Conservation (phyloP, 768 basidiomycete species). For the Mycena belliarum region DNA sequence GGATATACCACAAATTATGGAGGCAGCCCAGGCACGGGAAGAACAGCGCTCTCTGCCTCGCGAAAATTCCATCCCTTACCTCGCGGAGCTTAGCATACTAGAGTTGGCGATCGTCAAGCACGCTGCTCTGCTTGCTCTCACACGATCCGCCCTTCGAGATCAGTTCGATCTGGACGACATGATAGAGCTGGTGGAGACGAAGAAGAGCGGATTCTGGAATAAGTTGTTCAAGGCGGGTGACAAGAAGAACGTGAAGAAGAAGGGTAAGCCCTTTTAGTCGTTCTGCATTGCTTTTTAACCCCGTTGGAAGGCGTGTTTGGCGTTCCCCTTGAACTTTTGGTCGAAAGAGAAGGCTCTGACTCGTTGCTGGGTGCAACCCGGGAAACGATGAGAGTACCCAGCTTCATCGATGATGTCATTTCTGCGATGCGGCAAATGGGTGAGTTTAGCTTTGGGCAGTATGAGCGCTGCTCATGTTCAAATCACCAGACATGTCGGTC, state of each 20-base stretch:
- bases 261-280: conserved; percentile 49
- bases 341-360: conserved; percentile 94
- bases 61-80: conserved; percentile 75
- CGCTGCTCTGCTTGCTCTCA: conserved; percentile 79
- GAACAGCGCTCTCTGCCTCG: conserved; percentile 83
- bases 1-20: conserved; percentile 91
- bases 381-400: conserved; percentile 84
- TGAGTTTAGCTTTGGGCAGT: conserved; percentile 41
- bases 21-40: conserved; percentile 87
- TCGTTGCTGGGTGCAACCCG: conserved; percentile 89
- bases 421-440: conserved; percentile 99
- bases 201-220: conserved; percentile 96
- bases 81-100: conserved; percentile 81
- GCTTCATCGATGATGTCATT: conserved; percentile 97
- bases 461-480: not conserved
- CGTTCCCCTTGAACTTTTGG: conserved; percentile 88
- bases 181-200: conserved; percentile 86
- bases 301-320: conserved; percentile 81
- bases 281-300: not conserved
- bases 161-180: conserved; percentile 91
- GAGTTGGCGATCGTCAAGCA: conserved; percentile 93
- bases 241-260: conserved; percentile 90
- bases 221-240: conserved; percentile 90
- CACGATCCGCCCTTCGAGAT: conserved; percentile 75
- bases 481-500: conserved; percentile 86